A percentile compares a stretch with the other conserved stretches of the same genome.
phyloP scores from a whole-genome alignment of 179 eudicot species.

The Spergularia azorica region DNA sequence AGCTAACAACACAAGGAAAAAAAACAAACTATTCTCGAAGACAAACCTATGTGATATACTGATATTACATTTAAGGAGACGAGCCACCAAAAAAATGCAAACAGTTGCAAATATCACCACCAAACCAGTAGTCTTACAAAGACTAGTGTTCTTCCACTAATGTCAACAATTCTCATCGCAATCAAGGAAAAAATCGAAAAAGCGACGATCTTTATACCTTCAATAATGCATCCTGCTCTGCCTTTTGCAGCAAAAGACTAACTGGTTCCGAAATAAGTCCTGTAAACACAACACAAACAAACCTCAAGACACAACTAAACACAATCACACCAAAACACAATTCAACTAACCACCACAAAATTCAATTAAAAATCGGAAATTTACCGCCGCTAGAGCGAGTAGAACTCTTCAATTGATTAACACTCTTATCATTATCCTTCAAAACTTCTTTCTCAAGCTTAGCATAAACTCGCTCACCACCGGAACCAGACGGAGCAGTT shows the following conservation, averaged over 20 bases:
- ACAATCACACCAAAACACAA: constrained; percentile 2
- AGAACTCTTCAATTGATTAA: constrained; percentile 35
- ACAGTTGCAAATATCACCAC: background rate
- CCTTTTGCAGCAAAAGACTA: constrained; percentile 58
- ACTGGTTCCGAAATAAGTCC: constrained; percentile 75
- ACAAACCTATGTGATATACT: background rate
- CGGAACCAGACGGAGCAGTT: constrained; percentile 62
- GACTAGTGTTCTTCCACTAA: constrained; percentile 2
- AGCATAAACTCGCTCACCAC: constrained; percentile 80
- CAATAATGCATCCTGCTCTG: constrained; percentile 67
- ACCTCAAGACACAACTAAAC: background rate
- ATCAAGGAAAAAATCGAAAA: background rate
- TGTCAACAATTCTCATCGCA: background rate
- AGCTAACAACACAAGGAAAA: background rate
- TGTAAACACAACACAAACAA: constrained; percentile 31
- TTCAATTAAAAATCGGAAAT: background rate
- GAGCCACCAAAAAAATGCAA: background rate
- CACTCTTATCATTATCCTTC: background rate
- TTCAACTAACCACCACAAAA: background rate
- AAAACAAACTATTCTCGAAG: background rate
- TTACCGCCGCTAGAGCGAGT: constrained; percentile 51
- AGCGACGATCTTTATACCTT: constrained; percentile 48
- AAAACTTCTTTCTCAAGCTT: constrained; percentile 39
- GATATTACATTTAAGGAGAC: background rate
- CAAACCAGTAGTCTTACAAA: background rate